Base-by-base conservation (phyloP, 352 stramenopile species). In the Aphanomyces invadans region DNA sequence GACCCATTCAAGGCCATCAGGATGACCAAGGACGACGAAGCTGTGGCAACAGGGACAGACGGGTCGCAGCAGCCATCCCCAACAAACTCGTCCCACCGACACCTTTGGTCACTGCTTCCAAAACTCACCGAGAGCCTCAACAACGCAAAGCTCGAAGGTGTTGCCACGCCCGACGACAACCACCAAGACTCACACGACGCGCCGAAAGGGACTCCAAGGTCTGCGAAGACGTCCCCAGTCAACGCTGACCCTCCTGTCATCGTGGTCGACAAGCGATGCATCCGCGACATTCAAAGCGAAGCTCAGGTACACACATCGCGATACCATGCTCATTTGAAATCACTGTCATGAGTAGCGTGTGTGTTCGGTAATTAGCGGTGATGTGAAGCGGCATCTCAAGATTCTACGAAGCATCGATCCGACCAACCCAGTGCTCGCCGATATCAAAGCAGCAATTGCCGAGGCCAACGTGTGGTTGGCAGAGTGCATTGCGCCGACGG, bases 311-410 rank as follows among this genome's bases (percentile, higher is more conserved):
- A n/a, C n/a, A n/a, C n/a, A n/a, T n/a, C n/a, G n/a, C n/a, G n/a
- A n/a, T n/a, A n/a, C n/a, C n/a, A n/a, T n/a, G n/a, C n/a, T n/a
- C n/a, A n/a, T n/a, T n/a, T n/a, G n/a, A n/a, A n/a, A n/a, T n/a
- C n/a, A n/a, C n/a, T 7, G 2, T 25, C 31, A 10, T 51, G 21
- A 15, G 32, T 64, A 62, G 53, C 26, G 53, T 28, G 29, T 62
- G 10, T 62, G 53, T 33, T 33, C 53, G 4, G 32, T 62, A 12
- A 11, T 62, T 17, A 62, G 53, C 31, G 55, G 55, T 2, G 55
- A 64, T 15, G 55, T 29, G 15, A 64, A 64, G 55, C 36, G 38
- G 28, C 55, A 64, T 28, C n/a, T 64, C 4, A 64, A 64, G 39
- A 64, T 64, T 29, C 55, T 64, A 17, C 25, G 31, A 46, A 51